Conservation (phyloP, 805 yeast genomes). For the Naumovozyma dairenensis region DNA sequence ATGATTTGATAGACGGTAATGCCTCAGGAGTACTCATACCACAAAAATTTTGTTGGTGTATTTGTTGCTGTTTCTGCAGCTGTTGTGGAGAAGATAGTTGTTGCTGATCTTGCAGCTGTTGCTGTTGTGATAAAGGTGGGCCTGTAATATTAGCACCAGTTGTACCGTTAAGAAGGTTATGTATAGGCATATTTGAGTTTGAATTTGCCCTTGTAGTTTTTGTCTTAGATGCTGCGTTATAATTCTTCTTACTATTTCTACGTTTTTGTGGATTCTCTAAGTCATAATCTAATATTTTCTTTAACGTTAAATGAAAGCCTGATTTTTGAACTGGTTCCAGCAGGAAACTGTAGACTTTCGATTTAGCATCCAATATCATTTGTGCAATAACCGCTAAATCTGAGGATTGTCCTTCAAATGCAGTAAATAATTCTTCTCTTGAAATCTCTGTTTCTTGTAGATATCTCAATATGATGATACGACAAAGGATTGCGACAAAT, state of each 20-base stretch:
- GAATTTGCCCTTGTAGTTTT: too few relatives aligned
- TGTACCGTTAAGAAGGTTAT: too few relatives aligned
- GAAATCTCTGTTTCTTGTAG: conserved; percentile 31
- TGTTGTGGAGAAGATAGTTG: too few relatives aligned
- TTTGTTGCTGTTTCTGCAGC: too few relatives aligned
- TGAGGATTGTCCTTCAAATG: conserved; percentile 64
- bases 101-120: too few relatives aligned
- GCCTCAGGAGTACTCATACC: too few relatives aligned
- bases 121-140: too few relatives aligned
- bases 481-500: conserved; percentile 13
- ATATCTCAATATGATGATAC: conserved; percentile 10
- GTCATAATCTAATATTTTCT: conserved; percentile 7
- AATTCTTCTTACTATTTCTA: too few relatives aligned
- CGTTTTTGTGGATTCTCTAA: conserved; percentile 1
- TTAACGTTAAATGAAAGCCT: conserved; percentile 21
- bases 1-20: too few relatives aligned
- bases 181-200: neutral
- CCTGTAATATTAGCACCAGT: too few relatives aligned
- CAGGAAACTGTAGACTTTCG: conserved; percentile 15
- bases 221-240: neutral
- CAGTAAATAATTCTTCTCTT: conserved; percentile 48
- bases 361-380: conserved; percentile 15
- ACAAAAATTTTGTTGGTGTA: too few relatives aligned
- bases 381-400: conserved; percentile 9
- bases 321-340: conserved; percentile 19